Evolutionary conservation across 139 green algal genomes (phyloP).

Genomic region (Pycnococcus provasolii): DNA sequence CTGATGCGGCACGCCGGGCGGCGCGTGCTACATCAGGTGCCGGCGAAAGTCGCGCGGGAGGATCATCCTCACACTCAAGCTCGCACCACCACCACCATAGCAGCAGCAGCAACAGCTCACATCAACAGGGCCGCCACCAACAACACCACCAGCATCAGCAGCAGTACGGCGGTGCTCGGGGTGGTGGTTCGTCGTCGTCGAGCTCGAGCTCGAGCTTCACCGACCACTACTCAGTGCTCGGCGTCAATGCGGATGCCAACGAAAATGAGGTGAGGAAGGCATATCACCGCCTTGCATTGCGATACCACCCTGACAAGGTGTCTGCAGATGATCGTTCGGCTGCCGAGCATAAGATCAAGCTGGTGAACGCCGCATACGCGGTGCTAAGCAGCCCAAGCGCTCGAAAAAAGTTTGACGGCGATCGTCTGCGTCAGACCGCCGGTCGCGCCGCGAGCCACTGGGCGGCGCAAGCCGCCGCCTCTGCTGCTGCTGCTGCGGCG

Average conservation of each 20-base stretch:
- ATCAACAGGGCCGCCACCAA: too few relatives aligned
- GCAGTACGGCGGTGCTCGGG: not conserved
- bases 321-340: constrained; percentile 13
- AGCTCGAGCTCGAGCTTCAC: not conserved
- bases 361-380: constrained; percentile 39
- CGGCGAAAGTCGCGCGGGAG: not conserved
- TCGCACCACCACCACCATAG: not conserved
- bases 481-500: too few relatives aligned
- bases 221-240: constrained; percentile 45
- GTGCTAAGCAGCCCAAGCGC: constrained; percentile 29
- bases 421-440: too few relatives aligned
- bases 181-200: not conserved
- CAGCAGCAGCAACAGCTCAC: too few relatives aligned
- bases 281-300: constrained; percentile 36
- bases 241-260: constrained; percentile 21
- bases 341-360: constrained; percentile 40
- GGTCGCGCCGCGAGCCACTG: too few relatives aligned
- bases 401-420: not conserved
- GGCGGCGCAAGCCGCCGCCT: too few relatives aligned
- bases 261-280: constrained; percentile 31
- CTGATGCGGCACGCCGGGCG: constrained; percentile 2
- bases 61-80: not conserved
- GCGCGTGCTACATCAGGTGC: constrained; percentile 1
- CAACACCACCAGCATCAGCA: too few relatives aligned
- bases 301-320: constrained; percentile 51